Conservation (phyloP, 2,329 filamentous ascomycete species). For the Lachnellula willkommii region DNA sequence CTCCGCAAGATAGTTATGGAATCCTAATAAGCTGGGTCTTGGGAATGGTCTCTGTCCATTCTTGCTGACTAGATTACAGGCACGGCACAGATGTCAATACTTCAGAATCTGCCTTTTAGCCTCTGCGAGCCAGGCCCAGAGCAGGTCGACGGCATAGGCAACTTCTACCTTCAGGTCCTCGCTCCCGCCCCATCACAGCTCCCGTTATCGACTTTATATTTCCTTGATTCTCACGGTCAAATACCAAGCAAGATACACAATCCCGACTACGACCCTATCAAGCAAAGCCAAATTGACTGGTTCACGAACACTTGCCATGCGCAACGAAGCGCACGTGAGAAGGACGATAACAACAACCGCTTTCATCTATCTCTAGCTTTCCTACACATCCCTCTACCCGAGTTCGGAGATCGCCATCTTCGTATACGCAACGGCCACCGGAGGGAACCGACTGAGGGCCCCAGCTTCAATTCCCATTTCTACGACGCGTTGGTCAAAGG, state of each 20-base stretch:
- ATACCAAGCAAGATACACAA: slow-evolving; percentile 79
- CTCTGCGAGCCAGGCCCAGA: slow-evolving; percentile 73
- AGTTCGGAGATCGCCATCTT: slow-evolving; percentile 63
- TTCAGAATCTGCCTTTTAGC: slow-evolving; percentile 80
- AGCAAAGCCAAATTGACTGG: slow-evolving; percentile 87
- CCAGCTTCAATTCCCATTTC: slow-evolving; percentile 81
- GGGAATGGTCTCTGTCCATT: slow-evolving; percentile 21
- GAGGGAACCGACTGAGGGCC: slow-evolving; percentile 84
- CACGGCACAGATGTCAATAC: slow-evolving; percentile 70
- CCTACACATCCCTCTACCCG: slow-evolving; percentile 89
- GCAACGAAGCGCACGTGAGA: slow-evolving; percentile 65
- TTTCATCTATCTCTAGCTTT: slow-evolving; percentile 86
- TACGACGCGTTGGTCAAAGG: slow-evolving; percentile 78
- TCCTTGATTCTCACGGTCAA: slow-evolving; percentile 87
- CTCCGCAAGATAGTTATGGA: slow-evolving; percentile 15
- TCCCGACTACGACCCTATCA: slow-evolving; percentile 90
- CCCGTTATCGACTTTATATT: slow-evolving; percentile 82
- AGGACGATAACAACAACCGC: slow-evolving; percentile 69
- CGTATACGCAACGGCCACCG: slow-evolving; percentile 60
- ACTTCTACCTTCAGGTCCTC: slow-evolving; percentile 85
- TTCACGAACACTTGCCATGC: slow-evolving; percentile 69
- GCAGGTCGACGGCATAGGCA: slow-evolving; percentile 80
- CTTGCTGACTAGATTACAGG: slow-evolving; percentile 32
- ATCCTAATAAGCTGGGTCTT: slow-evolving; percentile 22
- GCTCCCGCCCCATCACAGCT: slow-evolving; percentile 71